These are phyloP conservation scores for Coemansia sp. DNA, from an alignment of 192 early-diverging fungal genomes.

Conservation along the genomic window DNA sequence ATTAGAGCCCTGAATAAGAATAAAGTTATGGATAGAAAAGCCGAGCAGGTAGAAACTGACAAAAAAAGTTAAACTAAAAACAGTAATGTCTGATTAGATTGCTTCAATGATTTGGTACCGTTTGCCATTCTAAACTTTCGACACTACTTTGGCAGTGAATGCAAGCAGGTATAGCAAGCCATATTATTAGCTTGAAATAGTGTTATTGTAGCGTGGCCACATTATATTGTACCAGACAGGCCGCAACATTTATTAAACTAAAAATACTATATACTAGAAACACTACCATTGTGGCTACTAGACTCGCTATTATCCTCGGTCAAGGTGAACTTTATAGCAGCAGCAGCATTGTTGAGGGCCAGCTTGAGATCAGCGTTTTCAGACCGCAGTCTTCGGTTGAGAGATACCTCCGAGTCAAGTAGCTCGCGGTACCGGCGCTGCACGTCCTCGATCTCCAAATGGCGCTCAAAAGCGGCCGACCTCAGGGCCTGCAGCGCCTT, in stretches of 20 bases:
- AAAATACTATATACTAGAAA: constrained; percentile 1
- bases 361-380: constrained; percentile 33
- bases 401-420: constrained; percentile 22
- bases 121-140: background rate
- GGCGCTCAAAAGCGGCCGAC: constrained; percentile 38
- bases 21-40: no score
- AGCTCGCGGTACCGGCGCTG: constrained; percentile 40
- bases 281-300: background rate
- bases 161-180: no score
- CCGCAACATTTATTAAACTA: background rate
- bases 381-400: constrained; percentile 25
- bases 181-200: no score
- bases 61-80: background rate
- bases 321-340: constrained; percentile 21
- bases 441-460: constrained; percentile 26
- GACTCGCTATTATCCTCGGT: background rate
- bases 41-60: no score
- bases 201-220: no score
- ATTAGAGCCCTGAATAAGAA: no score
- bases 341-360: constrained; percentile 26
- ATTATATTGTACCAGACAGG: no score
- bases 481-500: constrained; percentile 34
- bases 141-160: no score
- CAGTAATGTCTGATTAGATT: background rate
- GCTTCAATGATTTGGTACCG: background rate